Evolutionary conservation across 305 asterid genomes (phyloP).

Genomic region (Ruellia speciosa): DNA sequence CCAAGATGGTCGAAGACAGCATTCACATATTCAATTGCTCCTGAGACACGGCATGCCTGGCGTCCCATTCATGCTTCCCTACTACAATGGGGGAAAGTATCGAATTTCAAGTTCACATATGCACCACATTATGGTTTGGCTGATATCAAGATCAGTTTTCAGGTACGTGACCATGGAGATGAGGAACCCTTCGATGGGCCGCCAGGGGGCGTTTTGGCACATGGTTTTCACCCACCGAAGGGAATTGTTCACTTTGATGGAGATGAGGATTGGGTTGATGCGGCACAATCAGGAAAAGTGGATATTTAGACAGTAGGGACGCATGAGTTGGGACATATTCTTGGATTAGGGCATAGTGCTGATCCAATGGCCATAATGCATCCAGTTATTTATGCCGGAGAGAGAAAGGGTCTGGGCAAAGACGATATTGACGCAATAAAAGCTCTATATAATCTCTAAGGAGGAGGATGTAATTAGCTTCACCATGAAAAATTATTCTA

Average conservation of each 20-base stretch:
- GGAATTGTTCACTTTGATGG: conserved; percentile 20
- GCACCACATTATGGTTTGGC: conserved; percentile 1
- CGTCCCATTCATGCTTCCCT: not conserved
- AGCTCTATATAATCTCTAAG: conserved; percentile 7
- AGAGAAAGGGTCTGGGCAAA: conserved; percentile 13
- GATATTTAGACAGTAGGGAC: conserved; percentile 22
- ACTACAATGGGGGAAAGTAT: not conserved
- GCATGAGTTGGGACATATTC: conserved; percentile 22
- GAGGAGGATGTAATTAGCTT: no score
- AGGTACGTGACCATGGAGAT: conserved; percentile 19
- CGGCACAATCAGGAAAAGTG: not conserved
- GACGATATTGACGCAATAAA: conserved; percentile 21
- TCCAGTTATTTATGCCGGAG: conserved; percentile 4
- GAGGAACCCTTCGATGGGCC: conserved; percentile 22
- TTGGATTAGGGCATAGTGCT: conserved; percentile 20
- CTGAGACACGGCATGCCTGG: not conserved
- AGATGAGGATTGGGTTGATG: conserved; percentile 5
- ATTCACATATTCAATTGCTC: conserved; percentile 3
- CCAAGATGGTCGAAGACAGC: not conserved
- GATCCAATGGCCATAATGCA: conserved; percentile 24
- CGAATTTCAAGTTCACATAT: not conserved
- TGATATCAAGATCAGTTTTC: conserved; percentile 22
- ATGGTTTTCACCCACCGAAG: conserved; percentile 14
- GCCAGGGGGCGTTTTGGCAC: conserved; percentile 21
- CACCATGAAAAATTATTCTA: no score